Conservation (phyloP, 2,329 filamentous ascomycete species). For the Botrytis fragariae region DNA sequence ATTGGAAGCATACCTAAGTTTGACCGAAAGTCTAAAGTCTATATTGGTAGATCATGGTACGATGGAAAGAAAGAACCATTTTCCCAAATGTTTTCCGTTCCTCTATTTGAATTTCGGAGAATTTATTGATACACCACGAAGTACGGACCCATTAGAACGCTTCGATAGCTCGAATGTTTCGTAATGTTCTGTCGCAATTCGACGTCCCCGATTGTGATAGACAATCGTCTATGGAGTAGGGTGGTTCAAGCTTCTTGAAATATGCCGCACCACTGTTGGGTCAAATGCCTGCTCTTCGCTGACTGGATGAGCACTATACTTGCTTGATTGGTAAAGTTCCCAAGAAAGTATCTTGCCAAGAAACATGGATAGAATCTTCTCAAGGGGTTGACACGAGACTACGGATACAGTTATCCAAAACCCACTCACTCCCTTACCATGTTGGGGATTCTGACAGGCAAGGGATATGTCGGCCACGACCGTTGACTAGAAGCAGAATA, state of each 20-base stretch:
- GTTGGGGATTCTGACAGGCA: not conserved
- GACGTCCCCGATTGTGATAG: not conserved
- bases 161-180: not conserved
- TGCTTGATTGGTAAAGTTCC: not conserved
- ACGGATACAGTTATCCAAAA: not conserved
- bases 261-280: not conserved
- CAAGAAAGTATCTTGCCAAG: not conserved
- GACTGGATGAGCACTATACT: not conserved
- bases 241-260: not conserved
- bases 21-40: not conserved
- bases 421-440: not conserved
- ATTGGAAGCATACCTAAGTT: not conserved
- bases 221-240: not conserved
- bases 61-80: not conserved
- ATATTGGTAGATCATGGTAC: not conserved
- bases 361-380: not conserved
- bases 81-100: not conserved
- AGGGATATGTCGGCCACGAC: not conserved
- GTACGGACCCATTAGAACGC: not conserved
- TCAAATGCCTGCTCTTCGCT: not conserved
- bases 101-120: not conserved
- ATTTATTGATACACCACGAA: not conserved
- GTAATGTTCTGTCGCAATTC: not conserved
- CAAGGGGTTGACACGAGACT: not conserved
- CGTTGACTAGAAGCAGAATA: not conserved